Percentiles rank a stretch among this genome's conserved stretches.
Evolutionary conservation across 139 green algal species (phyloP).

Genomic region (Chara braunii): DNA sequence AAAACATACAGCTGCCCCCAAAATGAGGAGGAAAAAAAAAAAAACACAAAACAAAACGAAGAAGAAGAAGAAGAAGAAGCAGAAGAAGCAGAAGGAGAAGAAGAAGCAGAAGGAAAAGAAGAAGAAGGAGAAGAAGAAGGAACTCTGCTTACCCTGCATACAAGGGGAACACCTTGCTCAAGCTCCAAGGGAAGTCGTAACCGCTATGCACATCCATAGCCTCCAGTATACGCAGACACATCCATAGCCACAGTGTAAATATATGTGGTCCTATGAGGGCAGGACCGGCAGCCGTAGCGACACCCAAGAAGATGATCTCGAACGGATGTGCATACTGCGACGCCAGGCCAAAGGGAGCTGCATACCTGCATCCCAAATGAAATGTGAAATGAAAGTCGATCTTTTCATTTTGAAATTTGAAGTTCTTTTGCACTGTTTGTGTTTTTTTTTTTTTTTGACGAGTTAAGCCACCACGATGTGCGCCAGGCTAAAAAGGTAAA

Average conservation of each 20-base stretch:
- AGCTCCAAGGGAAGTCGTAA: constrained; percentile 47
- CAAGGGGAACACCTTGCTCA: constrained; percentile 34
- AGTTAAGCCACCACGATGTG: too few relatives aligned
- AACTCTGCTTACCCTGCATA: constrained; percentile 38
- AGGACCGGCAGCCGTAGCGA: constrained; percentile 35
- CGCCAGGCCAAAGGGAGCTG: constrained; percentile 43
- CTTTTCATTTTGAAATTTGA: too few relatives aligned
- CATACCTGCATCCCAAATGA: constrained; percentile 24
- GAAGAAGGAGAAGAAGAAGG: constrained; percentile 2
- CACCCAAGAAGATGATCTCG: constrained; percentile 45
- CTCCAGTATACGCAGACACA: constrained; percentile 40
- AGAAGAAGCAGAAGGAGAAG: neutral
- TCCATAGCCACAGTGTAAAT: constrained; percentile 46
- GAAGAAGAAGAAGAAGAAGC: neutral
- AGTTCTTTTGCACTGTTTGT: too few relatives aligned
- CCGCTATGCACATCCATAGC: constrained; percentile 41
- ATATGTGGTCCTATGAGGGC: constrained; percentile 38
- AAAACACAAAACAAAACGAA: neutral
- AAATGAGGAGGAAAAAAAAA: neutral
- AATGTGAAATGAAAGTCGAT: too few relatives aligned
- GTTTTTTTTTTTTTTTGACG: too few relatives aligned
- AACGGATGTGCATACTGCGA: constrained; percentile 44
- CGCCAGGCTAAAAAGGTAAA: too few relatives aligned
- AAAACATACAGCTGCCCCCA: neutral
- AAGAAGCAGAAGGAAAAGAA: neutral